Percentiles rank a stretch among this genome's conserved stretches.
Conservation (phyloP, 192 early-diverging fungal species). For the Funneliformis mosseae region DNA sequence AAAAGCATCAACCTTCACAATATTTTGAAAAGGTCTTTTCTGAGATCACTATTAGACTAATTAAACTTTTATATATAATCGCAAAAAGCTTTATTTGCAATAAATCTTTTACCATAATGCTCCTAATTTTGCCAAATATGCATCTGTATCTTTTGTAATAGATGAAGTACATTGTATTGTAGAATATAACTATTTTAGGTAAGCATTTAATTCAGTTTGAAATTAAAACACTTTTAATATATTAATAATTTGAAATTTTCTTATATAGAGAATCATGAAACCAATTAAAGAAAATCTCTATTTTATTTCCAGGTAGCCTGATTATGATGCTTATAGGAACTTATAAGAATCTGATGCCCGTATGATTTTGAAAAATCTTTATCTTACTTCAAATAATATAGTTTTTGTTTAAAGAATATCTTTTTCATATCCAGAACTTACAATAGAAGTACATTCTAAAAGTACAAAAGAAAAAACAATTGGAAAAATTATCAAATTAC, state of each 20-base stretch:
- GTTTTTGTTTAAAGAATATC: not conserved
- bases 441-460: not conserved
- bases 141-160: no score
- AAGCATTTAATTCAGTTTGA: no score
- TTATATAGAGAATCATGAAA: not conserved
- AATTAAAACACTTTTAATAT: no score
- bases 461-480: not conserved
- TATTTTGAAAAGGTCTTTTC: no score
- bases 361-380: not conserved
- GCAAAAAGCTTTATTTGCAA: no score
- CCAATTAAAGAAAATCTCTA: not conserved
- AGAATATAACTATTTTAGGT: not conserved
- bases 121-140: no score
- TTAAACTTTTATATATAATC: no score
- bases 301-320: not conserved
- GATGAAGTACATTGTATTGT: not conserved
- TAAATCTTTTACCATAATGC: no score
- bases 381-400: not conserved
- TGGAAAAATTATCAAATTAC: not conserved
- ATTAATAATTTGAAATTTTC: not conserved
- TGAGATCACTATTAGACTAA: no score
- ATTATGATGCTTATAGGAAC: not conserved
- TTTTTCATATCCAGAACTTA: not conserved
- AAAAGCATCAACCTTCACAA: no score
- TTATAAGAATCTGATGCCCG: not conserved